Evolutionary conservation across 306 rosid genomes (phyloP).

Genomic region (Psophocarpus tetragonolobus): DNA sequence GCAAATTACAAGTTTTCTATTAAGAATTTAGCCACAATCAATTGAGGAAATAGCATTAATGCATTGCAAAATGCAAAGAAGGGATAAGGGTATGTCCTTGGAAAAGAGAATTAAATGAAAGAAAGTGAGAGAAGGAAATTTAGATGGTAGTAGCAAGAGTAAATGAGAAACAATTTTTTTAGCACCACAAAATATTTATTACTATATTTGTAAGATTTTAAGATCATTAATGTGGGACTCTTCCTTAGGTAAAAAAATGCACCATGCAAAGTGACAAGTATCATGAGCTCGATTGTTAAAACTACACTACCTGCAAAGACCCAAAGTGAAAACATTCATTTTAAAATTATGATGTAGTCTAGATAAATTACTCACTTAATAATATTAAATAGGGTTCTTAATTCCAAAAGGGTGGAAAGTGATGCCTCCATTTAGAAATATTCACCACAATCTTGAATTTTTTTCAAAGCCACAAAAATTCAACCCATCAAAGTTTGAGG

Average conservation of each 20-base stretch:
- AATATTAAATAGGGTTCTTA: conserved; percentile 65
- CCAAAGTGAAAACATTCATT: not conserved
- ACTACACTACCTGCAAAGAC: not conserved
- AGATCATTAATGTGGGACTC: not conserved
- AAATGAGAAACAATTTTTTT: too few relatives aligned
- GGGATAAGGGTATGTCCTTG: too few relatives aligned
- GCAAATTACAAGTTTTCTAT: not conserved
- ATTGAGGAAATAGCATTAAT: too few relatives aligned
- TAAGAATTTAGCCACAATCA: conserved; percentile 23
- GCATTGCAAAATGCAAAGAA: too few relatives aligned
- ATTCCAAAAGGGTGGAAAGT: conserved; percentile 98
- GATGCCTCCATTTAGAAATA: conserved; percentile 90
- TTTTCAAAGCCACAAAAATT: conserved; percentile 76
- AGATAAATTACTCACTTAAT: conserved; percentile 17
- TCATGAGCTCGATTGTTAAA: not conserved
- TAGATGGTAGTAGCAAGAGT: too few relatives aligned
- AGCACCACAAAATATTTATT: too few relatives aligned
- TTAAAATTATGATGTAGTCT: not conserved
- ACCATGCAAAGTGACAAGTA: conserved; percentile 15
- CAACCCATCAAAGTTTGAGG: conserved; percentile 92
- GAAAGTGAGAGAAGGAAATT: too few relatives aligned
- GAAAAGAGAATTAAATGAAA: too few relatives aligned
- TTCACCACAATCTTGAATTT: conserved; percentile 84
- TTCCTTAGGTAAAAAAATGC: not conserved
- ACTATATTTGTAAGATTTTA: not conserved